Evolutionary conservation across 441 rosid genomes (phyloP).

Genomic region (Gossypium gossypioides): DNA sequence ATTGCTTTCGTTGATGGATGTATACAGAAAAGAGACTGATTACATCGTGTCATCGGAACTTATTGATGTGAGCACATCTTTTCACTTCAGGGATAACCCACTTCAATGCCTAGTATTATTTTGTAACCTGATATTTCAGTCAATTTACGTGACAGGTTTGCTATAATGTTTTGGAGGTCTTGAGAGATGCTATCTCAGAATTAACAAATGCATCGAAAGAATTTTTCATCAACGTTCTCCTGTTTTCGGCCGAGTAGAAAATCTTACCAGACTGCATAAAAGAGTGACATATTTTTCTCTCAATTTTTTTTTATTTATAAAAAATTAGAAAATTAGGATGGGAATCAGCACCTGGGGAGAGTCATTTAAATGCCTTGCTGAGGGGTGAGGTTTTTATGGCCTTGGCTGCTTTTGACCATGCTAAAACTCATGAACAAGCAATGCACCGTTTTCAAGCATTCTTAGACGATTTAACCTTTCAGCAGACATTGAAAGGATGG

Average conservation of each 20-base stretch:
- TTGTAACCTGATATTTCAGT: background rate
- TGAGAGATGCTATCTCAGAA: background rate
- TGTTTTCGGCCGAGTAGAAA: background rate
- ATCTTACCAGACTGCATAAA: background rate
- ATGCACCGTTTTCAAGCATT: background rate
- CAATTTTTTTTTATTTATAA: background rate
- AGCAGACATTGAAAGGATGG: background rate
- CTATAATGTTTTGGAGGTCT: background rate
- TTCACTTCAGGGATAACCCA: background rate
- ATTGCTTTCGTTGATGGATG: slow-evolving; percentile 64
- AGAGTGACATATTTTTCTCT: background rate
- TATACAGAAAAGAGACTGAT: slow-evolving; percentile 64
- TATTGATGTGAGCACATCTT: background rate
- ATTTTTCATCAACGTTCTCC: background rate
- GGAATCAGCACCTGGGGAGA: background rate
- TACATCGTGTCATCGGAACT: background rate
- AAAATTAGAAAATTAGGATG: background rate
- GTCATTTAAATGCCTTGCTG: background rate
- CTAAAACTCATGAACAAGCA: background rate
- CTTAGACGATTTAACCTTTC: background rate
- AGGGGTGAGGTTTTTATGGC: background rate
- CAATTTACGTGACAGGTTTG: background rate
- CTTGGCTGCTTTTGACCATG: background rate
- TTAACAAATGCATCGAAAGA: background rate
- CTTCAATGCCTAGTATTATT: background rate